Evolutionary conservation across 441 rosid species (phyloP).

Genomic region (Adansonia grandidieri): DNA sequence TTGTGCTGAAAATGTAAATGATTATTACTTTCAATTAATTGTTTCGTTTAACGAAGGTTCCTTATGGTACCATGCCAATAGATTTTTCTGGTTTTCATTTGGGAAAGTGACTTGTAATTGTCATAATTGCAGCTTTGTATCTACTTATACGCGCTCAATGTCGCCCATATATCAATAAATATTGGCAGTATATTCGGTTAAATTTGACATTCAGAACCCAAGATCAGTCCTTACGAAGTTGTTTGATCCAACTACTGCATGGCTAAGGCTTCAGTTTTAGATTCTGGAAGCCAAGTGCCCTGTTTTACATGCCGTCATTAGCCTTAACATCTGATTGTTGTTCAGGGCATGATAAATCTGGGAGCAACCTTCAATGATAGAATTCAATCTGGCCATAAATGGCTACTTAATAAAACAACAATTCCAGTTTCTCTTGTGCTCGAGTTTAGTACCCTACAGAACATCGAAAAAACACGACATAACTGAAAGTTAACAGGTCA

Average conservation of each 20-base stretch:
- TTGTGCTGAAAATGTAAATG: background rate
- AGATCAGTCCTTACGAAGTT: background rate
- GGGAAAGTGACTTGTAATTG: background rate
- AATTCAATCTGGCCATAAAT: background rate
- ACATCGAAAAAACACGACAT: background rate
- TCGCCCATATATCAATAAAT: background rate
- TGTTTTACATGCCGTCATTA: background rate
- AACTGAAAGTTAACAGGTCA: background rate
- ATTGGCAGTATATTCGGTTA: background rate
- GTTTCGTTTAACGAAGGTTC: background rate
- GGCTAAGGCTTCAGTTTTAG: background rate
- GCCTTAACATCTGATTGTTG: background rate
- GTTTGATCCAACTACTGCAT: background rate
- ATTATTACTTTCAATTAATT: background rate
- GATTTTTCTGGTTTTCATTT: constrained; percentile 1
- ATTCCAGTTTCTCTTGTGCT: background rate
- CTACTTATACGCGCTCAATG: background rate
- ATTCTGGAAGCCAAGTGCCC: background rate
- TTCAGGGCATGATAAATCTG: background rate
- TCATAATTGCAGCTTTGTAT: background rate
- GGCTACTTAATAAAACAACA: background rate
- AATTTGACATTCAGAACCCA: background rate
- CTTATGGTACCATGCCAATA: background rate
- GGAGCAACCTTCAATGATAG: background rate
- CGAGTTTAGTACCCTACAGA: background rate